Base-by-base conservation (phyloP, 1,139 yeast genomes). In the Nakaseomyces sp. region DNA sequence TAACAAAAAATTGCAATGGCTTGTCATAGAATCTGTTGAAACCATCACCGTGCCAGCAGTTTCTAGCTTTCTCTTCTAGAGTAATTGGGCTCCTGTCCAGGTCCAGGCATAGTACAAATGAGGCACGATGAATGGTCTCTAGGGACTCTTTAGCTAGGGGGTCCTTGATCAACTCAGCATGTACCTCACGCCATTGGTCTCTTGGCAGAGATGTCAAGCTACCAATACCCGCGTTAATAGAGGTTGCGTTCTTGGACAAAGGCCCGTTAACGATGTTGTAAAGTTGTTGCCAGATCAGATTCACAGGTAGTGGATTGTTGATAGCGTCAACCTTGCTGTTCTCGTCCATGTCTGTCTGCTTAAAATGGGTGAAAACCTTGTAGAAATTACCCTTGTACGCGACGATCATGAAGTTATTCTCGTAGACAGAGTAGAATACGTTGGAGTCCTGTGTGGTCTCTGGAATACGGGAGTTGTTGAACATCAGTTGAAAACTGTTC, bases 31-130 rank as follows among this genome's bases (percentile, higher is more conserved):
- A 91, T 61, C 98, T 76, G 72, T 91, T 91, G 59, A 72, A 68
- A 47, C 96, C 96, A 65, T 87, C 79, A 24, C 97, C 96, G 68
- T 88, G 96, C 97, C 97, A 91, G 66, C 81, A 77, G 66, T 79
- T 82, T 59, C 79, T 79, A 10, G 96, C 81, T 61, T 89, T 84
- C 63, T 87, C 95, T 63, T 83, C 93, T 52, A 83, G 73, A 26
- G 95, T 81, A 45, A 79, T 70, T 24, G 97, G 96, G 37, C 68
- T 60, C 49, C 75, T 74, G 45, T 77, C 77, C 16, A 50, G 35
- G 62, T 91, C 98, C 46, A 91, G 73, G 57, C 91, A 79, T 45
- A 91, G 65, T 12, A 89, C 76, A 62, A 88, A 91, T 0, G 96
- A 79, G 3, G 95, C 72, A 46, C 84, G 79, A 57, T 79, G 82